phyloP scores from a whole-genome alignment of 352 stramenopile genomes.

The Phytophthora foliorum region DNA sequence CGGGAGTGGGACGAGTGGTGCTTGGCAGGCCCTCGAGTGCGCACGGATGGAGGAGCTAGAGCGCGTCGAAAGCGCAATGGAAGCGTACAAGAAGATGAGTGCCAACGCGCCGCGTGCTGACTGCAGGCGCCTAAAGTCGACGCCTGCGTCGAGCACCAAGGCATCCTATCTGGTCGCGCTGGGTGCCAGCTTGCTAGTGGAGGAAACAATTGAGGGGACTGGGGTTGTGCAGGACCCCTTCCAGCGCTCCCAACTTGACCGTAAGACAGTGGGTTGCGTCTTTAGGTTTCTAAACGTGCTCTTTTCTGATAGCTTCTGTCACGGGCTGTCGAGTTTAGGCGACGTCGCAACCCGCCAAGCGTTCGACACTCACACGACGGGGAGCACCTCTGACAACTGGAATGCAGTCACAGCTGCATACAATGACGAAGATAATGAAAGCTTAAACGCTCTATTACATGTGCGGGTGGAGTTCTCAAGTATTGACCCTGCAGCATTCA shows the following conservation, averaged over 20 bases:
- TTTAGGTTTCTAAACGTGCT: background rate
- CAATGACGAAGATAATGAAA: background rate
- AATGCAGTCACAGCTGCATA: too few relatives aligned
- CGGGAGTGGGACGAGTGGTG: slow-evolving; percentile 1
- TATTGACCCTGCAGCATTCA: background rate
- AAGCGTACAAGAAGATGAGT: background rate
- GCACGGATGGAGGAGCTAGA: slow-evolving; percentile 7
- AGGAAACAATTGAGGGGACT: background rate
- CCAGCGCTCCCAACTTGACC: background rate
- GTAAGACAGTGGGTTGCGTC: background rate
- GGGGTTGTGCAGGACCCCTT: background rate
- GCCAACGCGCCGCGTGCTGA: background rate
- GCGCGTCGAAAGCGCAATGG: background rate
- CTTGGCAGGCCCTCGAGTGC: background rate
- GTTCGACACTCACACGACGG: background rate
- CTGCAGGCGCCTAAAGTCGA: background rate
- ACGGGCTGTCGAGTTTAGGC: background rate
- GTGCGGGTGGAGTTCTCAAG: background rate
- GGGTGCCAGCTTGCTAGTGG: background rate
- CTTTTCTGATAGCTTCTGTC: background rate
- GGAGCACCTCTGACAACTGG: background rate
- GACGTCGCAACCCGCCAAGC: background rate
- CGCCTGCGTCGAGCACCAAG: background rate
- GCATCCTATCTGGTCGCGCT: background rate
- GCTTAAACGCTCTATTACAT: background rate